Conservation (phyloP, 192 early-diverging fungal genomes). For the Backusella liffmaniae region DNA sequence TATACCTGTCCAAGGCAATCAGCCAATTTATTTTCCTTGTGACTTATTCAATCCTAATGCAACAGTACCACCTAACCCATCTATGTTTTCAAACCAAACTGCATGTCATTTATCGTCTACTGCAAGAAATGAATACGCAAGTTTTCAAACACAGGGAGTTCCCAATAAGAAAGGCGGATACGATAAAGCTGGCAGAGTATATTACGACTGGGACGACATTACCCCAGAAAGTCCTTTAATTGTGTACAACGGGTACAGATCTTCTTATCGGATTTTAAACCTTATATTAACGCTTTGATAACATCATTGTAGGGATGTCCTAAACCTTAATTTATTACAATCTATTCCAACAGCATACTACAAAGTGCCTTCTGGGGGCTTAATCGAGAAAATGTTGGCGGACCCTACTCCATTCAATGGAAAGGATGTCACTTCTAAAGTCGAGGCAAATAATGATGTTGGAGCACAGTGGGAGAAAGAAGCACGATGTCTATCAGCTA, state of each 20-base stretch:
- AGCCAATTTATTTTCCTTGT: constrained; percentile 59
- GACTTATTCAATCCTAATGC: constrained; percentile 48
- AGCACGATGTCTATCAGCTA: constrained; percentile 74
- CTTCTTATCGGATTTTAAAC: background rate
- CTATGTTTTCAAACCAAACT: constrained; percentile 42
- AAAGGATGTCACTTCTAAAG: constrained; percentile 52
- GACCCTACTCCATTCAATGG: constrained; percentile 28
- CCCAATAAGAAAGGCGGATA: constrained; percentile 12
- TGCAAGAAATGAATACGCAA: constrained; percentile 27
- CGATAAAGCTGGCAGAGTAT: constrained; percentile 46
- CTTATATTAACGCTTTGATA: constrained; percentile 10
- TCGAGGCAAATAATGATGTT: constrained; percentile 45
- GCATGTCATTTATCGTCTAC: constrained; percentile 57
- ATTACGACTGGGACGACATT: constrained; percentile 64
- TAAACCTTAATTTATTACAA: constrained; percentile 31
- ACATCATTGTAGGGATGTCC: constrained; percentile 29
- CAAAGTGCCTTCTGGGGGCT: constrained; percentile 18
- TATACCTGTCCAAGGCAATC: constrained; percentile 30
- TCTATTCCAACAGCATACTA: constrained; percentile 28
- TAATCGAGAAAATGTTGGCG: constrained; percentile 23
- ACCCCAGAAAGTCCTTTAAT: constrained; percentile 43
- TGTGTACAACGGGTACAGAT: constrained; percentile 56
- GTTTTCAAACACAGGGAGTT: constrained; percentile 39
- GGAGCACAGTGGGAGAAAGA: constrained; percentile 39
- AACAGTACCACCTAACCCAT: constrained; percentile 39